Evolutionary conservation across 1,284 basidiomycete species (phyloP), one percentile per base, ranked within the genome.

Genomic region (Apiotrichum gracile): DNA sequence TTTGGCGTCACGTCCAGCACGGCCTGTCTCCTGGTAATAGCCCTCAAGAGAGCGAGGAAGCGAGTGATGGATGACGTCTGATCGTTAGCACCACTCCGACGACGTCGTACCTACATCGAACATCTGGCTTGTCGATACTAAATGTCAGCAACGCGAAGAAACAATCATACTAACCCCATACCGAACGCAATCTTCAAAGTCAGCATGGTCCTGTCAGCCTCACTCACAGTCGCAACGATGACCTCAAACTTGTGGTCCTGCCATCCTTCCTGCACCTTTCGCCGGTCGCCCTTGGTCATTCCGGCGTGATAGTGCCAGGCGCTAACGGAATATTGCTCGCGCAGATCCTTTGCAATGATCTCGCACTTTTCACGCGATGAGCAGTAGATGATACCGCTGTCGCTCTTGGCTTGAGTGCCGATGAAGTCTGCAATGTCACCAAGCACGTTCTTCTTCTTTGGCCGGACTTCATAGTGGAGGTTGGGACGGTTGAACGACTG

Each of bases 401-500:
- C 75, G 2, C 78, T 73, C 0, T 68, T 68, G 64, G 87, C 82
- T 22, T 83, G 78, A 0, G 75, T 69, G 27, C 81, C 76, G 69
- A 98, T 87, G 68, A 86, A 89, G 0, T 76, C 76, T 5, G 82
- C 82, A 38, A 97, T 90, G n/a, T 86, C 82, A 1, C 78, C 72
- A 9, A 86, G 54, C 22, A 84, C 70, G 52, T 67, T 49, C 51
- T 79, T 80, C 46, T 73, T 76, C 74, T 87, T 90, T 27, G 78
- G 77, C 29, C 83, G 80, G 27, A 97, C 83, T n/a, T 82, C 79
- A 66, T 93, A 98, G 55, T 82, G 79, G 5, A 98, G 79, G 69
- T 98, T 98, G 13, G 85, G 81, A 0, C 96, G 86, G 66, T 98
- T 97, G 78, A 97, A 94, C 0, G 92, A 96, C 61, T 90, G 85